Evolutionary conservation across 2,329 filamentous ascomycete species (phyloP), one percentile per base, ranked within the genome.

Genomic region (Stemphylium vesicarium): DNA sequence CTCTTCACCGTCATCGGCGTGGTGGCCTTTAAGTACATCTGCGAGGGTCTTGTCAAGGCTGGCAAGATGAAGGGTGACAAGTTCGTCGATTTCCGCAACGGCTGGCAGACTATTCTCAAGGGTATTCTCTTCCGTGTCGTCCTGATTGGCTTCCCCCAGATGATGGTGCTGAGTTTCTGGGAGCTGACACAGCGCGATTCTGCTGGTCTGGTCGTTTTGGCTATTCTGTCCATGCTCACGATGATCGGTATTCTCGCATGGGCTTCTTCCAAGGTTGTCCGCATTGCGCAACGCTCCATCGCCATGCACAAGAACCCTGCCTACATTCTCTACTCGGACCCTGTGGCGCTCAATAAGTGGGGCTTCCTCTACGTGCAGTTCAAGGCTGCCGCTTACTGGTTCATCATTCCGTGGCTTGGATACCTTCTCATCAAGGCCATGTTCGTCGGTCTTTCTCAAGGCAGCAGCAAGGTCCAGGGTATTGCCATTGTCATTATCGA

Each of bases 361-460:
- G 94, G 94, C 18, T 97, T 97, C 81, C 85, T 98, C 62, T 98
- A 98, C 73, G 92, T 98, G 36, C 93, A 96, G 76, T 97, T 96
- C 83, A 90, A 94, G 69, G 94, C 94, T 35, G 94, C 92, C 2
- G 92, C 92, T 35, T 97, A 96, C 83, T 97, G 96, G 81, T 97
- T 94, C 77, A 91, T 97, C 66, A 85, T 96, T 32, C 91, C 92
- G 0, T 79, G 89, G 48, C 81, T 98, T 52, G 77, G 79, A 48
- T 96, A 97, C 76, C 86, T 89, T 33, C 73, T 97, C n/a, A 69
- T 96, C 77, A 97, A 97, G 83, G 85, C 88, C 57, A 88, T 96
- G 81, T 95, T 98, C 72, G 87, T 98, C 64, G 91, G 88, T 49
- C 87, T 96, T 53, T 86, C 84, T 24, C 94, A 98, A 75, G 79